Evolutionary conservation across 352 stramenopile species (phyloP).

Genomic region (Phytophthora cactorum): DNA sequence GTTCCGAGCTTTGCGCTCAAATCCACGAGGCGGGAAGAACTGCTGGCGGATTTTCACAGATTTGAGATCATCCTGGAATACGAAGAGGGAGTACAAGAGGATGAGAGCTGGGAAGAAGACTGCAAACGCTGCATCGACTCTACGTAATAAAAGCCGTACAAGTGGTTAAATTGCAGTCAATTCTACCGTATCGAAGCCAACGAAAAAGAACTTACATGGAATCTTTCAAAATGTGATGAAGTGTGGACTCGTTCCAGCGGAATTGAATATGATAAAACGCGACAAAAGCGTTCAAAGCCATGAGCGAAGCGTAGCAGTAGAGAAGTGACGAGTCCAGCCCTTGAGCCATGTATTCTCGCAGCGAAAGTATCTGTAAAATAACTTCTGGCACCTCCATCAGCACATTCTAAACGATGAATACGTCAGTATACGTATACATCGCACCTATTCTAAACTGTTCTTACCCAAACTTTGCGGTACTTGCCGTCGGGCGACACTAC

Average conservation of each 20-base stretch:
- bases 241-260: conserved; percentile 33
- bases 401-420: conserved; percentile 23
- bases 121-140: conserved; percentile 44
- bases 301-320: conserved; percentile 40
- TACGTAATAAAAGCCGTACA: not conserved
- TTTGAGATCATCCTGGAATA: conserved; percentile 44
- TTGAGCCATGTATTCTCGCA: conserved; percentile 35
- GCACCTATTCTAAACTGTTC: not conserved
- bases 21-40: conserved; percentile 45
- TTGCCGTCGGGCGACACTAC: not conserved
- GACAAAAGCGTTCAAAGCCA: conserved; percentile 45
- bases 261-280: conserved; percentile 46
- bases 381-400: conserved; percentile 41
- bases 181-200: not conserved
- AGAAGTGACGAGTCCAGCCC: conserved; percentile 33
- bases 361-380: conserved; percentile 32
- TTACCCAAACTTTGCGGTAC: not conserved
- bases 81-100: conserved; percentile 31
- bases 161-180: not conserved
- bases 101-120: conserved; percentile 45
- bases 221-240: conserved; percentile 46
- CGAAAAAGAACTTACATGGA: conserved; percentile 37
- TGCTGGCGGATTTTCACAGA: conserved; percentile 39
- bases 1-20: conserved; percentile 44
- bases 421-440: no score